Conservation (phyloP, 805 yeast genomes). For the Kazachstania africana region DNA sequence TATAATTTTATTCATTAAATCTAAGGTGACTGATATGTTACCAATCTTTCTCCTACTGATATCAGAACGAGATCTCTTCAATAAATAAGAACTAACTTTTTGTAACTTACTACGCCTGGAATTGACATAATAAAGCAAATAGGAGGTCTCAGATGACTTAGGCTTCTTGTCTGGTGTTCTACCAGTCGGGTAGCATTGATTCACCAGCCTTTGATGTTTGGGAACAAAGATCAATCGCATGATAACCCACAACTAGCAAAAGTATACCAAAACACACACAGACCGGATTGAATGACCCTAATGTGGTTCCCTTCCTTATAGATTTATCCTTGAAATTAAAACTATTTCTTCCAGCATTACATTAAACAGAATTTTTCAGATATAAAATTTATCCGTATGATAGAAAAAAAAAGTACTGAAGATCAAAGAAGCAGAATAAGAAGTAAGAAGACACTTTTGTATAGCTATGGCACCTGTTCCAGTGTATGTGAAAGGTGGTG, state of each 20-base stretch:
- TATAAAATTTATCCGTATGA: too few species aligned
- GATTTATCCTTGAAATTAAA: too few species aligned
- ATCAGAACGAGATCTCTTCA: slow-evolving; percentile 50
- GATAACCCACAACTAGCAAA: not conserved
- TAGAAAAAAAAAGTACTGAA: too few species aligned
- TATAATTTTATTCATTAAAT: slow-evolving; percentile 56
- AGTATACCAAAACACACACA: not conserved
- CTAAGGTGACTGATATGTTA: slow-evolving; percentile 72
- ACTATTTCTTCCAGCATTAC: too few species aligned
- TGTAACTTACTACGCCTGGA: slow-evolving; percentile 81
- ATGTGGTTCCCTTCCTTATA: too few species aligned
- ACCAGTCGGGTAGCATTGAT: slow-evolving; percentile 91
- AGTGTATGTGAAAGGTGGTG: slow-evolving; percentile 74
- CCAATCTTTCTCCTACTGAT: slow-evolving; percentile 54
- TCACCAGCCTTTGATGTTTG: slow-evolving; percentile 80
- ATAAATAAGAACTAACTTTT: slow-evolving; percentile 65
- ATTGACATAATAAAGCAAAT: slow-evolving; percentile 79
- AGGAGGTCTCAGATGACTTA: slow-evolving; percentile 82
- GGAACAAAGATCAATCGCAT: slow-evolving; percentile 38
- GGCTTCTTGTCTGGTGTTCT: slow-evolving; percentile 79
- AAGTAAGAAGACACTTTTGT: too few species aligned
- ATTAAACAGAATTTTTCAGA: too few species aligned
- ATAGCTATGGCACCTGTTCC: slow-evolving; percentile 35
- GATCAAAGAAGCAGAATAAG: too few species aligned
- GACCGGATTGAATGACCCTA: too few species aligned